Base-by-base conservation (phyloP, 768 basidiomycete species). In the Flagelloscypha sp. region DNA sequence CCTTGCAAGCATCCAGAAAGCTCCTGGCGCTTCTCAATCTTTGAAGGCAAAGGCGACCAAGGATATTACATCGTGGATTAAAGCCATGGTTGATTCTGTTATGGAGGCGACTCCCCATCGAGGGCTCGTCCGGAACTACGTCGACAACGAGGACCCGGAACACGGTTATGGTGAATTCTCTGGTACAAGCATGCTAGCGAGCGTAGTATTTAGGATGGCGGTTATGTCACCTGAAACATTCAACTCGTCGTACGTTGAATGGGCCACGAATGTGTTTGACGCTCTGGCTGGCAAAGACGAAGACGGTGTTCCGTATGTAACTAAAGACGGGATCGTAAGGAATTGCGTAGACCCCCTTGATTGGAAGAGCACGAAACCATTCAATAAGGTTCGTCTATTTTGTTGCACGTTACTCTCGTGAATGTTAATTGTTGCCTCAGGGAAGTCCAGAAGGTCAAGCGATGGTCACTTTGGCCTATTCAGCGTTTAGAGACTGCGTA, bases 401-500 rank as follows among this genome's bases (percentile, higher is more conserved):
- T n/a, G n/a, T n/a, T n/a, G n/a, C n/a, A n/a, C n/a, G n/a, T n/a
- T n/a, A n/a, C n/a, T n/a, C n/a, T n/a, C n/a, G n/a, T n/a, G n/a
- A n/a, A n/a, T n/a, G n/a, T n/a, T n/a, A n/a, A n/a, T n/a, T n/a
- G n/a, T n/a, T n/a, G n/a, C n/a, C n/a, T n/a, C n/a, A 48, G n/a
- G 62, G 63, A 7, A 61, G 58, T 35, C 61, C 63, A 0, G 63
- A 65, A 36, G 63, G 61, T 0, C 50, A 65, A 24, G 53, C 50
- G 29, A 62, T 65, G 37, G 59, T 58, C 1, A 56, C 59, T 13
- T 27, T 63, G 42, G 37, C 63, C 51, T 63, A 62, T 38, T 46
- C 61, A 2, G 62, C 61, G 3, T 65, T 61, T 61, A 47, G 63
- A 33, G 63, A 63, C 35, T 65, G 62, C 24, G 51, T 63, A 9